These are phyloP conservation scores for Pugionium dolabratum DNA, from an alignment of 345 rosid genomes.

Conservation along the genomic window DNA sequence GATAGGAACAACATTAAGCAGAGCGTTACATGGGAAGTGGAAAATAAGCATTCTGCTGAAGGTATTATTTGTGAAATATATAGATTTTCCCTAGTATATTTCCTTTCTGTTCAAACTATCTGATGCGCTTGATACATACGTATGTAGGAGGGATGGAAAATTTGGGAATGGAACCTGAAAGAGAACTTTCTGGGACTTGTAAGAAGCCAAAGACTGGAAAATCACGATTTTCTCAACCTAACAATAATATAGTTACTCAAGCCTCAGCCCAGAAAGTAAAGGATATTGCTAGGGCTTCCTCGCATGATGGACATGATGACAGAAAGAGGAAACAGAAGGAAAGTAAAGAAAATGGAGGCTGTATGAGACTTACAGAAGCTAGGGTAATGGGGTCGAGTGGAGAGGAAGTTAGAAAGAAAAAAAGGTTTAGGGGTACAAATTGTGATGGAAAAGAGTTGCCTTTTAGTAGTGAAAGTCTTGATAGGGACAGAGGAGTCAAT, in stretches of 20 bases:
- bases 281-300: conserved; percentile 35
- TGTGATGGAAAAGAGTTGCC: conserved; percentile 63
- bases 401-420: conserved; percentile 55
- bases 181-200: conserved; percentile 49
- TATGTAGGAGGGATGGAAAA: conserved; percentile 54
- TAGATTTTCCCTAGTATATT: conserved; percentile 6
- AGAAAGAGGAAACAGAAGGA: conserved; percentile 71
- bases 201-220: conserved; percentile 66
- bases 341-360: conserved; percentile 39
- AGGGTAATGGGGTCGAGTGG: conserved; percentile 48
- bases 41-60: conserved; percentile 55
- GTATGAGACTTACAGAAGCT: conserved; percentile 40
- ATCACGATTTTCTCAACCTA: conserved; percentile 41
- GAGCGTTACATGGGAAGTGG: conserved; percentile 53
- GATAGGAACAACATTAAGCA: conserved; percentile 51
- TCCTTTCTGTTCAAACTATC: conserved; percentile 26
- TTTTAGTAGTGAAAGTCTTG: conserved; percentile 52
- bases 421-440: conserved; percentile 58
- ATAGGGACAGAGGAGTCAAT: conserved; percentile 50
- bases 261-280: conserved; percentile 45
- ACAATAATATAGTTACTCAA: conserved; percentile 41
- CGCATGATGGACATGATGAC: conserved; percentile 41
- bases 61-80: conserved; percentile 53
- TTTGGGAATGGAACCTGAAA: conserved; percentile 58
- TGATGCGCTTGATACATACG: conserved; percentile 29